A percentile compares a stretch with the other conserved stretches of the same genome.
These are phyloP conservation scores for Ballota nigra DNA, from an alignment of 257 asterid genomes.

Conservation along the genomic window DNA sequence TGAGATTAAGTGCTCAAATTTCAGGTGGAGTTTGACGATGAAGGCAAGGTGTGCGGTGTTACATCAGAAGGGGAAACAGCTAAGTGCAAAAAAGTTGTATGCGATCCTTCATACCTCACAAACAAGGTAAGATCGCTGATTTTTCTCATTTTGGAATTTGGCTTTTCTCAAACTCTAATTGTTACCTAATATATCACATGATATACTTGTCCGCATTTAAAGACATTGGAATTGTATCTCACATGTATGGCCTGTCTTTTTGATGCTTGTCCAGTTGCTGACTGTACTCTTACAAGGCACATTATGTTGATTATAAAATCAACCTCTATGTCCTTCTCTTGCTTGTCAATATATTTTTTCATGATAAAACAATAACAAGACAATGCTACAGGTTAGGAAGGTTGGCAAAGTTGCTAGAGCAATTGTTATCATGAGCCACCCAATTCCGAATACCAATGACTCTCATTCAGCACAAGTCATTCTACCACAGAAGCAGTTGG, in stretches of 20 bases:
- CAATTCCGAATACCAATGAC: slow-evolving; percentile 84
- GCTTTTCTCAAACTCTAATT: neutral
- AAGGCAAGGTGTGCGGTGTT: slow-evolving; percentile 89
- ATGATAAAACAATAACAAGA: slow-evolving; percentile 11
- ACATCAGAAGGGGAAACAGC: slow-evolving; percentile 99
- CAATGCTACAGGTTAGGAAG: slow-evolving; percentile 57
- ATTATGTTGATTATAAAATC: neutral
- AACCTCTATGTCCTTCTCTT: slow-evolving; percentile 1
- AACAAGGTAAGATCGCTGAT: slow-evolving; percentile 53
- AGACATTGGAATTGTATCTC: slow-evolving; percentile 2
- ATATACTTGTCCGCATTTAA: neutral
- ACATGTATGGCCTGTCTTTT: neutral
- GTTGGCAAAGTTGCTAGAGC: slow-evolving; percentile 94
- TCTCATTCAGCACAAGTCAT: slow-evolving; percentile 89
- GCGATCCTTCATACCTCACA: slow-evolving; percentile 91
- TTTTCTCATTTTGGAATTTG: slow-evolving; percentile 1
- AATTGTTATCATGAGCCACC: slow-evolving; percentile 94
- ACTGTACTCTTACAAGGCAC: neutral
- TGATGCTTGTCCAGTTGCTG: neutral
- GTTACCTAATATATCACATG: neutral
- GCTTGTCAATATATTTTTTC: slow-evolving; percentile 7
- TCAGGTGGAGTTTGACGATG: slow-evolving; percentile 87
- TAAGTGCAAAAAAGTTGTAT: slow-evolving; percentile 87
- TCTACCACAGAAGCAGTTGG: slow-evolving; percentile 94
- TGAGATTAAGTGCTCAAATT: slow-evolving; percentile 22